phyloP scores from a whole-genome alignment of 2,329 filamentous ascomycete genomes.

The Apiospora rasikravindrae region DNA sequence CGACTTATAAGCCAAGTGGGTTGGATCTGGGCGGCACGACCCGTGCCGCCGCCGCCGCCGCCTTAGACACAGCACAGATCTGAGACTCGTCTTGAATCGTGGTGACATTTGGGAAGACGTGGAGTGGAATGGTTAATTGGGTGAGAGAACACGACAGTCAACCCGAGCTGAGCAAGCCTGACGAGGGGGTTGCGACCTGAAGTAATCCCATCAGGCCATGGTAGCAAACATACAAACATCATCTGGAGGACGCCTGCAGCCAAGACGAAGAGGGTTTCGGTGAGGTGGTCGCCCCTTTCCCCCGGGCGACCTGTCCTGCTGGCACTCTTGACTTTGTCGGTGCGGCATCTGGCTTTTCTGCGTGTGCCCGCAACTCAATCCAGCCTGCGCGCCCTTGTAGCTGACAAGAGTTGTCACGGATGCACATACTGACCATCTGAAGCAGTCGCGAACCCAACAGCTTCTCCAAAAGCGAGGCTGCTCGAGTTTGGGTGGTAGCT shows the following conservation, averaged over 20 bases:
- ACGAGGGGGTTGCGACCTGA: background rate
- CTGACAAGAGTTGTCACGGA: background rate
- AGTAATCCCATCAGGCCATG: background rate
- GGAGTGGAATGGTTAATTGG: background rate
- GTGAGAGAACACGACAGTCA: background rate
- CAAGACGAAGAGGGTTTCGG: background rate
- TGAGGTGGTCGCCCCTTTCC: no score
- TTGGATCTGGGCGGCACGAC: background rate
- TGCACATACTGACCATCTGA: no score
- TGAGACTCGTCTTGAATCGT: background rate
- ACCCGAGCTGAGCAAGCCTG: background rate
- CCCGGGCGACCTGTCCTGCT: background rate
- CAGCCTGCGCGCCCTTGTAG: background rate
- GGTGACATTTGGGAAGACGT: background rate
- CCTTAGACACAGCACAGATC: background rate
- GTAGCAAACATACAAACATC: background rate
- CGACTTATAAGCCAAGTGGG: background rate
- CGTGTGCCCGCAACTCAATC: background rate
- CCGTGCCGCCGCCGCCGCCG: background rate
- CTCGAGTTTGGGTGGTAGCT: background rate
- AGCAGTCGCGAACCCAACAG: no score
- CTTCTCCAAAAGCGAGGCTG: background rate
- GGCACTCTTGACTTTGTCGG: conserved; percentile 10
- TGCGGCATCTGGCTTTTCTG: background rate
- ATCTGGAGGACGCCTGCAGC: background rate